Base-by-base conservation (phyloP, 129 eudicot genomes). In the Heracleum sosnowskyi region DNA sequence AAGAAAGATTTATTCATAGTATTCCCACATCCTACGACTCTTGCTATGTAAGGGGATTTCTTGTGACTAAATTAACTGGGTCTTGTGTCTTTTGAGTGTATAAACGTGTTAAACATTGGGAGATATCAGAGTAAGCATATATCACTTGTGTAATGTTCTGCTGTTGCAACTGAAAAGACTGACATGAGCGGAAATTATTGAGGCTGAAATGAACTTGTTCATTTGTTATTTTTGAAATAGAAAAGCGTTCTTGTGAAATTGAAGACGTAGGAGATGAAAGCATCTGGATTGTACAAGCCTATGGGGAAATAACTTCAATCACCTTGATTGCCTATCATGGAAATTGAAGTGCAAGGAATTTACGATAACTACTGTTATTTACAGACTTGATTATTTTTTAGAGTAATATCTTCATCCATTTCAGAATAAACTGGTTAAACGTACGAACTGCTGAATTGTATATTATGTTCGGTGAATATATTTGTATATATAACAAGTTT, bases 191-290 rank as follows among this genome's bases (percentile, higher is more conserved):
- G 31, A 26, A 60, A 28, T 64, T 64, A 29, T 64, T 13, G 70
- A 64, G 70, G 70, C 70, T 64, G 70, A 64, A 64, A 28, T 12
- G 15, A 57, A 57, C 64, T n/a, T 57, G 64, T 57, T 51, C 64
- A 55, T 24, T 1, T 55, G 64, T 55, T n/a, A 24, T 24, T 55
- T 55, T 31, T 57, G 64, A 8, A 20, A 53, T 3, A 20, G 9
- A 53, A 53, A 22, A 53, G 62, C 11, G 62, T 24, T 24, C 31
- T 57, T 57, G 28, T 57, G 64, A 8, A 8, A 22, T 7, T 7
- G 24, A 22, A 55, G 64, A 55, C 2, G 12, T 24, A 55, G 28
- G 4, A 24, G 12, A 22, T 55, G 26, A 18, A 51, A 51, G 24
- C 26, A 17, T 51, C 26, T 0, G 62, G 28, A 53, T 1, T 53